phyloP scores from a whole-genome alignment of 768 basidiomycete genomes.

The Lanmaoa rubissima region DNA sequence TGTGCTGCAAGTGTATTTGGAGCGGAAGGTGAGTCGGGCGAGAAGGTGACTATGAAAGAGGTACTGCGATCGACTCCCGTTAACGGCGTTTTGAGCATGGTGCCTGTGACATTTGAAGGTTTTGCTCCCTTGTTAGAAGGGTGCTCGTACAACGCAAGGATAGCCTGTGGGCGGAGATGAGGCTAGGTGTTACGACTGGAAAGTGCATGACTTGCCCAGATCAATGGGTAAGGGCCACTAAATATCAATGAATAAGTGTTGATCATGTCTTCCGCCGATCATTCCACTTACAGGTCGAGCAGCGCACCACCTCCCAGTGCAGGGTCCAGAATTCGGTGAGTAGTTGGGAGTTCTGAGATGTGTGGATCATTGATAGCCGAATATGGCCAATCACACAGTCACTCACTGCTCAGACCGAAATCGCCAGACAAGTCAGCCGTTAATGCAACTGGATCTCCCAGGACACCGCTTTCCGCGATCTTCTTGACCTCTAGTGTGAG shows the following conservation, averaged over 20 bases:
- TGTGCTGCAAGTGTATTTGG: conserved; percentile 54
- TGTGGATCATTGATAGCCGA: not conserved
- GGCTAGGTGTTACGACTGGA: not conserved
- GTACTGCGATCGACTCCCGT: conserved; percentile 81
- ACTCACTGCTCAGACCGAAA: conserved; percentile 60
- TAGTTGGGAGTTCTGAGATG: conserved; percentile 55
- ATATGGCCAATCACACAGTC: not conserved
- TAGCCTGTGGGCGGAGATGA: conserved; percentile 49
- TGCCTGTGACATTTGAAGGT: conserved; percentile 60
- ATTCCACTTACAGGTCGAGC: conserved; percentile 67
- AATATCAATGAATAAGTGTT: conserved; percentile 1
- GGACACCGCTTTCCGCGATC: conserved; percentile 56
- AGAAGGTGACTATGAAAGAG: conserved; percentile 70
- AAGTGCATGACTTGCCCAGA: conserved; percentile 54
- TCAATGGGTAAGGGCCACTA: conserved; percentile 79
- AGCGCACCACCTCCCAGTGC: conserved; percentile 78
- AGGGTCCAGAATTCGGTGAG: conserved; percentile 78
- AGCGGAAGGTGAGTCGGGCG: conserved; percentile 38
- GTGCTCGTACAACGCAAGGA: conserved; percentile 77
- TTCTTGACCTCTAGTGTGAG: conserved; percentile 62
- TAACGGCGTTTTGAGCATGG: conserved; percentile 74
- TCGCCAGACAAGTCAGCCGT: conserved; percentile 78
- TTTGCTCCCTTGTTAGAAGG: conserved; percentile 59
- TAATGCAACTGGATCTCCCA: conserved; percentile 65
- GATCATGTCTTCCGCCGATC: not conserved